phyloP scores from a whole-genome alignment of 1,284 basidiomycete genomes.

The Porodaedalea pini region DNA sequence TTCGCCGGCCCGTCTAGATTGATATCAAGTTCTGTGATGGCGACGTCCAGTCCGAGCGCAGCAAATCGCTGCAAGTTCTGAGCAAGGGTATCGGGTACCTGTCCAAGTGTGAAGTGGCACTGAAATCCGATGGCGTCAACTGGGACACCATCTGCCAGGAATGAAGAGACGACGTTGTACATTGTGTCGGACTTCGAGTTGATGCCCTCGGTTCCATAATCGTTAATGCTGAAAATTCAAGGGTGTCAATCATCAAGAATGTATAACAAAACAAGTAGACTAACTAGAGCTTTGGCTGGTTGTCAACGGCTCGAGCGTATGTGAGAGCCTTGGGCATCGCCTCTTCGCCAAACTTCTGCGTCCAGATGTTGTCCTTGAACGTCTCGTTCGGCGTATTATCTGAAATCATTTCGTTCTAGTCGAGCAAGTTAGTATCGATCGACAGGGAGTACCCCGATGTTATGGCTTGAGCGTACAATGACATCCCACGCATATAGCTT shows the following conservation, averaged over 20 bases:
- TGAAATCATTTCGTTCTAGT: slow-evolving; percentile 21
- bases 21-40: slow-evolving; percentile 25
- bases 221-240: slow-evolving; percentile 13
- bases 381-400: slow-evolving; percentile 20
- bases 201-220: slow-evolving; percentile 20
- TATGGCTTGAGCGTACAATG: slow-evolving; percentile 5
- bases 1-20: slow-evolving; percentile 19
- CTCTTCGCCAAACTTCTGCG: slow-evolving; percentile 18
- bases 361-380: slow-evolving; percentile 21
- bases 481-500: slow-evolving; percentile 18
- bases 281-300: slow-evolving; percentile 15
- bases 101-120: slow-evolving; percentile 22
- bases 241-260: neutral
- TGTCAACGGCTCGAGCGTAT: slow-evolving; percentile 14
- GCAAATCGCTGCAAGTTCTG: slow-evolving; percentile 22
- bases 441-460: no score
- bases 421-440: neutral
- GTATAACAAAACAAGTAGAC: neutral
- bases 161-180: slow-evolving; percentile 14
- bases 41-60: slow-evolving; percentile 25
- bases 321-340: slow-evolving; percentile 17
- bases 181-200: slow-evolving; percentile 19
- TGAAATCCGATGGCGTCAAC: slow-evolving; percentile 30
- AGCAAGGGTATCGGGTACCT: slow-evolving; percentile 16
- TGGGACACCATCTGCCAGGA: slow-evolving; percentile 30